These are phyloP conservation scores for Myotisia sp. DNA, from an alignment of 2,329 filamentous ascomycete genomes.

Conservation along the genomic window DNA sequence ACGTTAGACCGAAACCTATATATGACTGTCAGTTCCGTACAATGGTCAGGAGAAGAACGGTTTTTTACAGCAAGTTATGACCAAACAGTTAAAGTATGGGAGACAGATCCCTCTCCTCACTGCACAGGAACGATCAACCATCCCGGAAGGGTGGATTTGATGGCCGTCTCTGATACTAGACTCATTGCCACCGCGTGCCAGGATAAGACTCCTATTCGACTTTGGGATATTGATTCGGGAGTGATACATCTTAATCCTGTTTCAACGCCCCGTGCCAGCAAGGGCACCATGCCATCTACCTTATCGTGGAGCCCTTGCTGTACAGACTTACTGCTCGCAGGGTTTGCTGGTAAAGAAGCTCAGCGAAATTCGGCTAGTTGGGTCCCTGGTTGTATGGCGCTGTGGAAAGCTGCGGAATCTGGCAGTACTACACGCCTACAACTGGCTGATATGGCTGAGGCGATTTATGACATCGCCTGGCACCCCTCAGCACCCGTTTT, in stretches of 20 bases:
- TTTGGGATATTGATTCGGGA: conserved; percentile 20
- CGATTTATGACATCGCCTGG: conserved; percentile 47
- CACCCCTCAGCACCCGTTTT: conserved; percentile 38
- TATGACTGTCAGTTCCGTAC: conserved; percentile 41
- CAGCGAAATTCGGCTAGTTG: conserved; percentile 10
- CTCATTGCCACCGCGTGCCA: conserved; percentile 37
- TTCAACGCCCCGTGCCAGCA: neutral
- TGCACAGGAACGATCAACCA: conserved; percentile 31
- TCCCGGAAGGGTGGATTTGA: conserved; percentile 36
- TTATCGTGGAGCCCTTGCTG: conserved; percentile 35
- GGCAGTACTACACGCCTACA: conserved; percentile 21
- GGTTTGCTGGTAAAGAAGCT: conserved; percentile 35
- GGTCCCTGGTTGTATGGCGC: conserved; percentile 3
- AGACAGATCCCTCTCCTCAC: conserved; percentile 17
- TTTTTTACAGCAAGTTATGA: conserved; percentile 45
- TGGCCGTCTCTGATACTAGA: conserved; percentile 31
- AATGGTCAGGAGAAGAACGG: conserved; percentile 35
- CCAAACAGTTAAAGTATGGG: conserved; percentile 43
- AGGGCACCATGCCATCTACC: conserved; percentile 24
- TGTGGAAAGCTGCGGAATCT: conserved; percentile 40
- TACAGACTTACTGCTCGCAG: conserved; percentile 37
- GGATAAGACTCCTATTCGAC: conserved; percentile 17
- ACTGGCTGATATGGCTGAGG: conserved; percentile 35
- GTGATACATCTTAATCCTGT: neutral
- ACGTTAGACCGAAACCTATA: conserved; percentile 41